Percentiles rank a stretch among this genome's conserved stretches.
phyloP scores from a whole-genome alignment of 1,284 basidiomycete genomes.

The Ustilago bromivora region DNA sequence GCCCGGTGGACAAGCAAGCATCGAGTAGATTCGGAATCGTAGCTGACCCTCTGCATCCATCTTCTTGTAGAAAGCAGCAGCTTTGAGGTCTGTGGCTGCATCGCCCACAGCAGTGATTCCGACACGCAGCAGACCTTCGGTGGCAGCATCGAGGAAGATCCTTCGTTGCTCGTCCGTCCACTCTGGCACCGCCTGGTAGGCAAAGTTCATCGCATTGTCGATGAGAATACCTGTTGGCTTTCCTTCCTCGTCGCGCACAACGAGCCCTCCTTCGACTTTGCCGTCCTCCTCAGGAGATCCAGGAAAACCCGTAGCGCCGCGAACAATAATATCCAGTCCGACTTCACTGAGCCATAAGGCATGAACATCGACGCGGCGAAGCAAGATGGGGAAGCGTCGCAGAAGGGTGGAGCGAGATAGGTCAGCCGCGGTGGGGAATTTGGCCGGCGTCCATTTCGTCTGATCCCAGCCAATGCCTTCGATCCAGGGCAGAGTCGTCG shows the following conservation, averaged over 20 bases:
- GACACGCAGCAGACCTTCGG: constrained; percentile 78
- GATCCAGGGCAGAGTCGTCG: constrained; percentile 75
- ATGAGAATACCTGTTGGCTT: constrained; percentile 77
- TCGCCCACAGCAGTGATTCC: constrained; percentile 72
- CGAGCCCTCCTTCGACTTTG: constrained; percentile 79
- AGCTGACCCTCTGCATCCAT: constrained; percentile 41
- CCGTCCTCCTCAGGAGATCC: constrained; percentile 45
- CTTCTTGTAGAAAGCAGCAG: constrained; percentile 40
- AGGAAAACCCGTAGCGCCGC: constrained; percentile 67
- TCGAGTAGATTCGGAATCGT: constrained; percentile 53
- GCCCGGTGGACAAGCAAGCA: constrained; percentile 49
- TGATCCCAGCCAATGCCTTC: constrained; percentile 94
- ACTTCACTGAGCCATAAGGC: constrained; percentile 83
- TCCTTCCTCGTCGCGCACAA: constrained; percentile 77
- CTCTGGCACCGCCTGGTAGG: constrained; percentile 54
- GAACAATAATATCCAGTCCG: constrained; percentile 72
- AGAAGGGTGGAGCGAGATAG: constrained; percentile 72
- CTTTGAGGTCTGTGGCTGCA: constrained; percentile 52
- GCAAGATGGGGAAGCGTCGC: constrained; percentile 26
- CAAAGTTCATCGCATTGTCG: constrained; percentile 66
- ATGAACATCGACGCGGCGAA: constrained; percentile 77
- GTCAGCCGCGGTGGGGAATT: constrained; percentile 78
- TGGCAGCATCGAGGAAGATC: constrained; percentile 77
- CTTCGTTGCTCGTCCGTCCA: constrained; percentile 72
- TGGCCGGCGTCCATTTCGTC: constrained; percentile 71